phyloP scores from a whole-genome alignment of 345 rosid species.

The Euphorbia tirucalli region DNA sequence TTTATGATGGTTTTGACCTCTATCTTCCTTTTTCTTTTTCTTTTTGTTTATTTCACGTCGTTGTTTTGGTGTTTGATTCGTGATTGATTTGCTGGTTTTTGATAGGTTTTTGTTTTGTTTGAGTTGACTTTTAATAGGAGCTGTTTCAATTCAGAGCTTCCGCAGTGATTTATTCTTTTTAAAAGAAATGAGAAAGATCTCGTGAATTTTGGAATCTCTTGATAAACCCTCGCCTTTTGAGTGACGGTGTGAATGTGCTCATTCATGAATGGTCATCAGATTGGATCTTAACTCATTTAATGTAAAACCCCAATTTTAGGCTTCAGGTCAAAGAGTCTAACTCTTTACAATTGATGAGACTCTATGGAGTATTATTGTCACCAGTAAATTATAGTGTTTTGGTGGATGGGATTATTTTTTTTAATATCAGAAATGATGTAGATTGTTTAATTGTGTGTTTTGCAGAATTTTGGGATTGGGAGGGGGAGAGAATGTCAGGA shows the following conservation, averaged over 20 bases:
- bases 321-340: constrained; percentile 3
- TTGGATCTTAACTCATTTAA: constrained; percentile 24
- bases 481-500: constrained; percentile 57
- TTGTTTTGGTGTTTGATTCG: background rate
- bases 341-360: background rate
- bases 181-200: background rate
- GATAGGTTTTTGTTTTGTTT: background rate
- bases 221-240: background rate
- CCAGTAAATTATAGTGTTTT: background rate
- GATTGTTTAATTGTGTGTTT: constrained; percentile 20
- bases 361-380: background rate
- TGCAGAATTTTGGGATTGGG: constrained; percentile 40
- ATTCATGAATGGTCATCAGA: background rate
- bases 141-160: background rate
- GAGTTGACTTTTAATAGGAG: background rate
- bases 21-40: background rate
- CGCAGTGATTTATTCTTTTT: background rate
- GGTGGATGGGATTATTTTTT: background rate
- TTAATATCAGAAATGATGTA: constrained; percentile 4
- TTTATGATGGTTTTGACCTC: background rate
- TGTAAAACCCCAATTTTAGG: constrained; percentile 5
- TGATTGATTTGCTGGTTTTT: background rate
- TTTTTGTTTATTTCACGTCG: background rate
- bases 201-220: background rate
- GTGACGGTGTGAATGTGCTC: background rate